Conservation (phyloP, 2,329 filamentous ascomycete genomes). For the Cadophora sp. region DNA sequence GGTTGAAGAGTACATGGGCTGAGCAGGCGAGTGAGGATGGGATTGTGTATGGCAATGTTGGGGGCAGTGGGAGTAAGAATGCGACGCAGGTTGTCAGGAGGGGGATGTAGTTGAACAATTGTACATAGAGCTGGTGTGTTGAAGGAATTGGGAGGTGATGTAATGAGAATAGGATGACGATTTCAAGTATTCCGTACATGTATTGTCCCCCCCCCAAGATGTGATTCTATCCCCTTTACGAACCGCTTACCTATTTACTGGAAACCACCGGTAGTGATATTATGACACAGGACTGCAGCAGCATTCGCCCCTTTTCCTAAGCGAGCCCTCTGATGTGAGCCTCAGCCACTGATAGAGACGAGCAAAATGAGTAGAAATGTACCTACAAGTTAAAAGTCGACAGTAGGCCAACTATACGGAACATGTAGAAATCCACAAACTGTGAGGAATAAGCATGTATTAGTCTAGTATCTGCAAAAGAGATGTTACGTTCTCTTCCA, state of each 20-base stretch:
- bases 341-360: neutral
- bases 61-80: slow-evolving; percentile 15
- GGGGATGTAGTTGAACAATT: neutral
- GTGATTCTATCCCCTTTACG: neutral
- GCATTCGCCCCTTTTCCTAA: neutral
- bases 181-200: neutral
- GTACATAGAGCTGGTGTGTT: neutral
- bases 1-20: slow-evolving; percentile 48
- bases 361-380: neutral
- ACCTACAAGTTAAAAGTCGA: neutral
- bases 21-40: slow-evolving; percentile 30
- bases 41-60: slow-evolving; percentile 39
- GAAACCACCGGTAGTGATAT: neutral
- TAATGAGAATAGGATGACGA: slow-evolving; percentile 5
- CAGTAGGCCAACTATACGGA: neutral
- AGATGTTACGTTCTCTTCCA: neutral
- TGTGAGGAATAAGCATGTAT: neutral
- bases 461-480: neutral
- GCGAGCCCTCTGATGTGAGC: neutral
- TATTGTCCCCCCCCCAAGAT: neutral
- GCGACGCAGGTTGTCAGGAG: slow-evolving; percentile 25
- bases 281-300: neutral
- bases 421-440: neutral
- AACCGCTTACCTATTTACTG: neutral
- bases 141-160: neutral